Conservation (phyloP, 495 filamentous ascomycete species). For the Immersiella caudata region DNA sequence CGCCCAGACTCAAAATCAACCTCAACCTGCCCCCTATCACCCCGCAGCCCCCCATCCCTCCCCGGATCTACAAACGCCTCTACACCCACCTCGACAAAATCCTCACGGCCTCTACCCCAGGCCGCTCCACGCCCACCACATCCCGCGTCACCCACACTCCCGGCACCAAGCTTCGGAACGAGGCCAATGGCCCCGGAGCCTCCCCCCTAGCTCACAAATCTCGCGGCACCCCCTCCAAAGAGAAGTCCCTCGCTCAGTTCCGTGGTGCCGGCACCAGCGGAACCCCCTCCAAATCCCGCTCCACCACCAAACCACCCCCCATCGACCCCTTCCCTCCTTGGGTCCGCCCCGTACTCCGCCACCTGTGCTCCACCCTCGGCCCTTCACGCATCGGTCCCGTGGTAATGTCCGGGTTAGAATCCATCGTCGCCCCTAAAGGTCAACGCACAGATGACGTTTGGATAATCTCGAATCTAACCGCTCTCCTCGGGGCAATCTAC, state of each 20-base stretch:
- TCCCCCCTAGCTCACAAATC: constrained; percentile 25
- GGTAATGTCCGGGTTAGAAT: constrained; percentile 48
- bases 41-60: constrained; percentile 79
- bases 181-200: constrained; percentile 18
- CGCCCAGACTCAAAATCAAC: constrained; percentile 70
- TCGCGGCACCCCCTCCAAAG: constrained; percentile 34
- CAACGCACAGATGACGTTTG: constrained; percentile 52
- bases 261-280: constrained; percentile 14
- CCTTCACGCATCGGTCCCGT: constrained; percentile 43
- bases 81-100: constrained; percentile 77
- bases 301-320: constrained; percentile 1
- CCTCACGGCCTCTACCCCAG: constrained; percentile 50
- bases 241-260: constrained; percentile 43
- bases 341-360: constrained; percentile 67
- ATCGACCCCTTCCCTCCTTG: constrained; percentile 58
- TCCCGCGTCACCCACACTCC: constrained; percentile 38
- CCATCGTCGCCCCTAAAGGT: constrained; percentile 43
- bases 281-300: constrained; percentile 22
- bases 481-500: constrained; percentile 68
- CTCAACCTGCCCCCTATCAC: constrained; percentile 83
- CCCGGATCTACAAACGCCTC: constrained; percentile 80
- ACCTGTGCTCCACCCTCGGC: constrained; percentile 55
- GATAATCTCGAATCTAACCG: constrained; percentile 51
- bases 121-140: constrained; percentile 31
- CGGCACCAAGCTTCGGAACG: constrained; percentile 40